Base-by-base conservation (phyloP, 148 eudicot species). In the Amaranthus palmeri region DNA sequence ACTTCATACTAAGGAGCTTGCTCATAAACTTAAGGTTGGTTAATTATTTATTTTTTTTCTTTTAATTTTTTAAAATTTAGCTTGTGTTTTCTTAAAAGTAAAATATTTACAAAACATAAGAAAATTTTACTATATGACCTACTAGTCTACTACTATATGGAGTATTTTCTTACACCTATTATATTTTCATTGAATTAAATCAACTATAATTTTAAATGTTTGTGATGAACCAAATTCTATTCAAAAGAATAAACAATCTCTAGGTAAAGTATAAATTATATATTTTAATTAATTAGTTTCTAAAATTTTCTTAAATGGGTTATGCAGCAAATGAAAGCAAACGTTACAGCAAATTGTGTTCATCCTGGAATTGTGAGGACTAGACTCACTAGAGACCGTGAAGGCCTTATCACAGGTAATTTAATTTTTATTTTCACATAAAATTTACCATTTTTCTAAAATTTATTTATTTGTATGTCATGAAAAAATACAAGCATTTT, bases 341-440 rank as follows among this genome's bases (percentile, higher is more conserved):
- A 89, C 57, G 92, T 93, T 59, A 89, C 87, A 2, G 90, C 78
- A 56, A 95, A 95, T 68, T 84, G 91, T 68, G 93, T 95, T 58
- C 96, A 91, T 83, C 97, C 98, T 3, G 98, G 98, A 15, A 82
- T 93, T 41, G 98, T 88, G 51, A 88, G 97, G 78, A 95, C 98
- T 53, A 78, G 92, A 17, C 97, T 95, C 85, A 87, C 91, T 41
- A 72, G 91, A 86, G 96, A 86, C 13, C 82, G 90, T 61, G 96
- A 91, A 75, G 96, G 93, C 68, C 63, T 83, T 58, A 57, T 90
- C 49, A 93, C 93, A 58, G 96, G 97, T 63, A 43, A 54, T 2
- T 54, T 11, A 17, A 5, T 12, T 54, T 9, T 18, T 8, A 58
- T 41, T 17, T 25, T 12, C 8, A 18, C 8, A 9, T 25, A 58